Evolutionary conservation across 495 filamentous ascomycete species (phyloP), one percentile per base, ranked within the genome.

Genomic region (Aspergillus egyptiacus): DNA sequence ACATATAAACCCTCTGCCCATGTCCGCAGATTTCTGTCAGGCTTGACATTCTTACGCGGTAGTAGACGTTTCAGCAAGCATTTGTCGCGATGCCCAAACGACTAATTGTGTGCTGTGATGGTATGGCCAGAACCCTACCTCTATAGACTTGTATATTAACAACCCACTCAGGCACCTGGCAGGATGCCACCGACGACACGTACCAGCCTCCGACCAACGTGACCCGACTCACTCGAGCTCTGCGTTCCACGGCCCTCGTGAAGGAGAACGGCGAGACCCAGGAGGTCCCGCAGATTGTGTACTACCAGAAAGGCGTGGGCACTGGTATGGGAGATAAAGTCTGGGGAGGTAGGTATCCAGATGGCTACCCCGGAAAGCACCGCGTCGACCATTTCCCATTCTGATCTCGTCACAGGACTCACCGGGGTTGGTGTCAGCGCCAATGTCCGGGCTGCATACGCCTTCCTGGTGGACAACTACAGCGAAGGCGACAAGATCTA

Each of bases 291-390:
- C 79, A 82, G 49, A 60, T 81, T 14, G 68, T 75, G 3, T 81
- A 73, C 54, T 82, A 82, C 51, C 70, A 80, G 43, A 61, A 71
- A 22, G 79, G 79, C 10, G 68, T 82, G 24, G 79, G 79, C 1
- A 74, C 77, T 1, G 58, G 51, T 9, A 20, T 63, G 4, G 56
- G 55, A 14, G 59, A 62, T 36, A 53, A 54, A 48, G 52, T 52
- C 4, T 48, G 47, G 25, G 52, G 53, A 19, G 57, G 52, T 53
- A 50, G 8, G 31, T n/a, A n/a, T n/a, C 28, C 5, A 22, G 2
- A 15, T 47, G 9, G n/a, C 39, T 22, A 38, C 27, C n/a, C n/a
- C n/a, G n/a, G n/a, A n/a, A n/a, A n/a, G n/a, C n/a, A n/a, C n/a
- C n/a, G 22, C 14, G 11, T 31, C 22, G 24, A 5, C 37, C 36